Evolutionary conservation across 75 land plant species (phyloP), one percentile per base, ranked within the genome.

Genomic region (Chamaecyparis obtusa): DNA sequence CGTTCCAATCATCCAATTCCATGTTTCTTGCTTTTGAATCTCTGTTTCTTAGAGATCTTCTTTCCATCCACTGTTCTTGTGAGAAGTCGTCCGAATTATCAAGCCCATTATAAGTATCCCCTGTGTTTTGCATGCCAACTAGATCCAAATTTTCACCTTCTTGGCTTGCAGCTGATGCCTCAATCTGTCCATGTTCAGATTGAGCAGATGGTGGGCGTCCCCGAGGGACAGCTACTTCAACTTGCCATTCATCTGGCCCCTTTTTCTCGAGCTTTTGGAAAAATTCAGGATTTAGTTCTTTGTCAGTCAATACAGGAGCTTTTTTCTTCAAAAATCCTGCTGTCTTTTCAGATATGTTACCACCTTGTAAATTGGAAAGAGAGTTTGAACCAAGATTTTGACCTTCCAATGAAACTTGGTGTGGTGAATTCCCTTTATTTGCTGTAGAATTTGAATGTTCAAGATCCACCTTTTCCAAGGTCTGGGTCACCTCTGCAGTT

Each of bases 171-270:
- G 85, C 36, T 10, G 87, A 81, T 54, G 87, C 39, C n/a, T 87
- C 91, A 77, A 86, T 56, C 76, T 87, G 89, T 84, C 87, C 92
- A 81, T 86, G 86, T 46, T 89, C 92, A 48, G 91, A 81, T 64
- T 89, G 91, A 71, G 91, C 86, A 86, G 92, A 85, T 86, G 91
- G 89, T 24, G 87, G 88, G 86, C 35, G 64, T 83, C 90, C 88
- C 46, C 91, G 95, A 74, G 99, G 97, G 75, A 96, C 91, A 85
- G 98, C 93, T 51, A 98, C 99, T 83, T 98, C 99, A 44, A 98
- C 95, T 72, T 95, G 94, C 90, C 96, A 92, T 77, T 96, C 99
- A 83, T 78, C 92, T 81, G 95, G 91, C 71, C 88, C 93, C 88
- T 95, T 92, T 84, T 89, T 87, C 86, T 93, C 95, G 60, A 98